Percentiles rank a stretch among this genome's conserved stretches.
Conservation (phyloP, 2,329 filamentous ascomycete species). For the Neofusicoccum umdonicola region DNA sequence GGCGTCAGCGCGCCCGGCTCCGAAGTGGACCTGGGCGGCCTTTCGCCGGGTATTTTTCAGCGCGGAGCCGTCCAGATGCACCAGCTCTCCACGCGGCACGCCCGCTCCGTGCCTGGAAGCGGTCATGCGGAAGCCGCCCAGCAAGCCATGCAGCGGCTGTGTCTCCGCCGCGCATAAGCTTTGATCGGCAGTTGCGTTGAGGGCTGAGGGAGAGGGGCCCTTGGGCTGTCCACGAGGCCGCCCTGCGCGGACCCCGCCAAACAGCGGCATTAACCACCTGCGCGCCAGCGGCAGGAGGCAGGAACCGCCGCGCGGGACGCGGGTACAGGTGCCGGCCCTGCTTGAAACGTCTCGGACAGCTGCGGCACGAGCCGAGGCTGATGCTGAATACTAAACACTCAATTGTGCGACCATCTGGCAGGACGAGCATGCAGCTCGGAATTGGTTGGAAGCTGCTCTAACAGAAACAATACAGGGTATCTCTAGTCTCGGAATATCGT, state of each 20-base stretch:
- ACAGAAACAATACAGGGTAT: constrained; percentile 9
- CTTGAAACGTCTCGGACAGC: background rate
- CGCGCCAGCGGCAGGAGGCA: background rate
- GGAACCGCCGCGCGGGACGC: background rate
- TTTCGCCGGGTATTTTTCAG: constrained; percentile 5
- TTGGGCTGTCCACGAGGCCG: background rate
- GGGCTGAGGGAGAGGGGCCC: background rate
- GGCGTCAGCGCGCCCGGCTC: background rate
- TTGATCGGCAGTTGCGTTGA: constrained; percentile 6
- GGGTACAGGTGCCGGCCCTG: background rate
- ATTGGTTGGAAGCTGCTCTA: background rate
- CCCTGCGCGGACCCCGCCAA: background rate
- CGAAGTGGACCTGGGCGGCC: background rate
- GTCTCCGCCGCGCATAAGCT: background rate
- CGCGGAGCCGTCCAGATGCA: background rate
- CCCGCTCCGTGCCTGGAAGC: constrained; percentile 4
- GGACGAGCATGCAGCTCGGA: background rate
- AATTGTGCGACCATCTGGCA: background rate
- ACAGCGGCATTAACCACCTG: background rate
- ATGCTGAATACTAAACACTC: background rate
- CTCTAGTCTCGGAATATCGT: background rate
- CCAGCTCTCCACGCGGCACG: background rate
- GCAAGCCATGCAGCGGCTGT: background rate
- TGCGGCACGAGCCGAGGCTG: background rate
- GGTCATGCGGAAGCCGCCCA: background rate